phyloP scores from a whole-genome alignment of 768 basidiomycete genomes.

The Austroboletus festivus region DNA sequence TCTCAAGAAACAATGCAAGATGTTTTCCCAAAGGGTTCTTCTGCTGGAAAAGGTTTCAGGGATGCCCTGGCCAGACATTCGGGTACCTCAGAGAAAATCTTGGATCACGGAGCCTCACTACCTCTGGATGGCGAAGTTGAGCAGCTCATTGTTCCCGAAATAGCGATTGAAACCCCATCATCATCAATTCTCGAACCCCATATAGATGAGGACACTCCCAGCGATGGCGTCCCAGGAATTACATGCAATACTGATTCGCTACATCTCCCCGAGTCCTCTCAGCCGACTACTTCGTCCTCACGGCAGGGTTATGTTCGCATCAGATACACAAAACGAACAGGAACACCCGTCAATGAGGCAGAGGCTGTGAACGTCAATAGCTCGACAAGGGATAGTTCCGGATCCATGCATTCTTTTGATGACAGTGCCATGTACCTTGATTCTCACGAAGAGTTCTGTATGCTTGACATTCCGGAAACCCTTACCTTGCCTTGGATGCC shows the following conservation, averaged over 20 bases:
- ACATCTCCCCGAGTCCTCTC: background rate
- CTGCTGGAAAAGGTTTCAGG: background rate
- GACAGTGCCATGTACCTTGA: background rate
- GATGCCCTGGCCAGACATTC: background rate
- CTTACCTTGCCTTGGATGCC: constrained; percentile 35
- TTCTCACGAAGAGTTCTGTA: constrained; percentile 26
- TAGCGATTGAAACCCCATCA: background rate
- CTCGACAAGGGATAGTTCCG: background rate
- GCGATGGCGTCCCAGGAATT: background rate
- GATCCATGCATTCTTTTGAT: background rate
- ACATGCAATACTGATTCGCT: background rate
- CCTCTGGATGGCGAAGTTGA: background rate
- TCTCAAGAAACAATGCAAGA: background rate
- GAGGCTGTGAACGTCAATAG: background rate
- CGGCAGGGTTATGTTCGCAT: background rate
- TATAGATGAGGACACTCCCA: background rate
- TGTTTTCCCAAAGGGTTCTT: background rate
- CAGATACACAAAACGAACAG: background rate
- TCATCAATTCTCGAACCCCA: background rate
- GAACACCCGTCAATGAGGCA: background rate
- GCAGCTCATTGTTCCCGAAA: background rate
- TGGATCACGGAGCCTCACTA: background rate
- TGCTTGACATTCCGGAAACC: constrained; percentile 35
- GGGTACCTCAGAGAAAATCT: background rate
- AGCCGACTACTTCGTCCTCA: background rate